Base-by-base conservation (phyloP, 2,329 filamentous ascomycete species). In the Ophiocordyceps camponoti-floridani region DNA sequence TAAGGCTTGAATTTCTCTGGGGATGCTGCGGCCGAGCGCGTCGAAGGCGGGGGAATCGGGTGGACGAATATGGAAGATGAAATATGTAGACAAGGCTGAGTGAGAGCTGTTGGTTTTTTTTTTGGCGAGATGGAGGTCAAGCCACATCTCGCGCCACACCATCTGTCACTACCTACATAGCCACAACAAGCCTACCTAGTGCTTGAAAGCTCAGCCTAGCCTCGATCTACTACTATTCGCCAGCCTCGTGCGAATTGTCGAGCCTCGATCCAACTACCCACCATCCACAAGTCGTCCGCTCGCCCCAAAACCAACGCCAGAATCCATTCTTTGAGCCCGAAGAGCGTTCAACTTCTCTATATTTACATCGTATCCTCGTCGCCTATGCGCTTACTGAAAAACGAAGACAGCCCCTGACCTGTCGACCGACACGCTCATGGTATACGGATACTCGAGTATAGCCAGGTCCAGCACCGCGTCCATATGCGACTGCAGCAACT, bases 391-490 rank as follows among this genome's bases (percentile, higher is more conserved):
- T 53, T 61, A 73, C 52, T 70, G 66, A 56, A 80, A 94, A 44
- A 95, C 79, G 69, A 91, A 94, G 41, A 96, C 78, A 58, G 89
- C 80, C 0, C 91, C 91, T 37, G 81, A 84, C 53, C 89, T 72
- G 67, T 98, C 91, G 45, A 83, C 88, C 51, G 84, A 93, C 43
- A 96, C 71, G 31, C 88, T 82, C 85, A 96, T 95, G 4, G 82
- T 83, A 60, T 94, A 95, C 23, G 91, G 91, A 50, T 76, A 71
- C 65, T 95, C 86, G 52, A 98, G 62, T 56, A 96, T 65, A n/a
- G 82, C 82, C 52, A 95, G 79, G 63, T 96, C 89, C 55, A 84
- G 74, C 47, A 98, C 79, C 4, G 79, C 79, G 62, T 98, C 91
- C 54, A 95, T 62, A 63, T 98, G 91, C 47, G 82, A 85, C 58